Percentiles rank a stretch among this genome's conserved stretches.
Evolutionary conservation across 1,284 basidiomycete genomes (phyloP).

Genomic region (Heimioporus retisporus): DNA sequence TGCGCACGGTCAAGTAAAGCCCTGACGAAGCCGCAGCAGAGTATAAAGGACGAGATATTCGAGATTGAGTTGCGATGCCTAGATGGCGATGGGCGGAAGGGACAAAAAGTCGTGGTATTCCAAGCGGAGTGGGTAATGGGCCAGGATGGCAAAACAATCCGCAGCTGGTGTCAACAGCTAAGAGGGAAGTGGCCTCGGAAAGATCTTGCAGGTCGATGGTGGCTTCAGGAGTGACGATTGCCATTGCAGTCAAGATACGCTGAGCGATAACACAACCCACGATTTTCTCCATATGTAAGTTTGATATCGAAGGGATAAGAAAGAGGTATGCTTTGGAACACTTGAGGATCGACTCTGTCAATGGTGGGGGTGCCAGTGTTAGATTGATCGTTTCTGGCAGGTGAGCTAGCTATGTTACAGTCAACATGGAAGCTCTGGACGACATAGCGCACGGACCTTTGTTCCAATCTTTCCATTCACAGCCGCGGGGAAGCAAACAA

Average conservation of each 20-base stretch:
- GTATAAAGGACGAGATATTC: too few species aligned
- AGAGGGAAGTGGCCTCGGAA: constrained; percentile 39
- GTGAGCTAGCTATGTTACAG: constrained; percentile 59
- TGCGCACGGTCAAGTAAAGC: constrained; percentile 55
- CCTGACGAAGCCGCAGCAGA: constrained; percentile 55
- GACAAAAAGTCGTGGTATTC: constrained; percentile 83
- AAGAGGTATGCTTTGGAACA: constrained; percentile 81
- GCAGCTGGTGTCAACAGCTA: constrained; percentile 64
- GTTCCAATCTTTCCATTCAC: constrained; percentile 74
- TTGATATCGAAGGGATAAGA: constrained; percentile 59
- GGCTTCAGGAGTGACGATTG: constrained; percentile 56
- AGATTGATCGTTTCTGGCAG: constrained; percentile 79
- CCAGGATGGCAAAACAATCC: constrained; percentile 75
- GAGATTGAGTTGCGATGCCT: constrained; percentile 72
- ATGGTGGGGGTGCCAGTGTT: constrained; percentile 75
- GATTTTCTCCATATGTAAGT: constrained; percentile 71
- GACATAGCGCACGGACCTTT: constrained; percentile 60
- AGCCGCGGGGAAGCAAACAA: constrained; percentile 72
- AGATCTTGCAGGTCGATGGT: constrained; percentile 18
- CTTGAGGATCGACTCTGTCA: constrained; percentile 61
- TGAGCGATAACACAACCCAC: constrained; percentile 84
- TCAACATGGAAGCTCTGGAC: constrained; percentile 16
- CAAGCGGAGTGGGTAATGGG: constrained; percentile 79
- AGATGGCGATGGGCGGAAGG: constrained; percentile 74
- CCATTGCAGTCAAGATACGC: constrained; percentile 81